These are phyloP conservation scores for Ocimum tenuiflorum DNA, from an alignment of 257 asterid genomes.

Conservation along the genomic window DNA sequence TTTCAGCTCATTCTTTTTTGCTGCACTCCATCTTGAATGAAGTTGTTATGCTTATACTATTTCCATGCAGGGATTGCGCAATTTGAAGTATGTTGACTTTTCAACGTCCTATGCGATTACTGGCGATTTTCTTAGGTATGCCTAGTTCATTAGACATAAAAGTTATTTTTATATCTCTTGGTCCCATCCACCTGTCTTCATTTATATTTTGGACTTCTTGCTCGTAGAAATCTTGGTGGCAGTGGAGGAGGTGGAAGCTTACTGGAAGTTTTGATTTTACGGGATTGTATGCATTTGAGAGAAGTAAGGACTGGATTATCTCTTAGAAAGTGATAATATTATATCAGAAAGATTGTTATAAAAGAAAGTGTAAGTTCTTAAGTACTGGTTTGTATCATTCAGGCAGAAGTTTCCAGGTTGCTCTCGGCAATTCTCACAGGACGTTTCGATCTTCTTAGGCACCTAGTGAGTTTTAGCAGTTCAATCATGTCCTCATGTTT, in stretches of 20 bases:
- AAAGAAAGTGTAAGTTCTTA: not conserved
- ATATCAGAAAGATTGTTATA: not conserved
- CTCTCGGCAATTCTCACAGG: constrained; percentile 61
- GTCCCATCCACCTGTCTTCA: not conserved
- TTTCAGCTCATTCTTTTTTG: not conserved
- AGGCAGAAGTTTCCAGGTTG: constrained; percentile 74
- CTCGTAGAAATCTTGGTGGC: constrained; percentile 64
- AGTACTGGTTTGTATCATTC: constrained; percentile 24
- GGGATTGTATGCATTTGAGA: constrained; percentile 80
- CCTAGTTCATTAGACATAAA: not conserved
- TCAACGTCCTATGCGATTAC: constrained; percentile 61
- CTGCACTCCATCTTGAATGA: not conserved
- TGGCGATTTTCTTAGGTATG: constrained; percentile 80
- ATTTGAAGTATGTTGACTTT: constrained; percentile 64
- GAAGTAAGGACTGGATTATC: constrained; percentile 36
- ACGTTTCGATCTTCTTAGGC: constrained; percentile 54
- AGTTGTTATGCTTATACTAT: not conserved
- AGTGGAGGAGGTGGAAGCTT: constrained; percentile 44
- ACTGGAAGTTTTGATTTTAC: constrained; percentile 59
- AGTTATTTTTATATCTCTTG: not conserved
- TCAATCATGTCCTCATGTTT: not conserved
- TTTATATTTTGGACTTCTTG: not conserved
- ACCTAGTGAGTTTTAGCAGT: constrained; percentile 52
- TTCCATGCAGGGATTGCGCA: constrained; percentile 60
- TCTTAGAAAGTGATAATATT: not conserved